phyloP scores from a whole-genome alignment of 2,329 filamentous ascomycete species.

The Hypoxylon sp. region DNA sequence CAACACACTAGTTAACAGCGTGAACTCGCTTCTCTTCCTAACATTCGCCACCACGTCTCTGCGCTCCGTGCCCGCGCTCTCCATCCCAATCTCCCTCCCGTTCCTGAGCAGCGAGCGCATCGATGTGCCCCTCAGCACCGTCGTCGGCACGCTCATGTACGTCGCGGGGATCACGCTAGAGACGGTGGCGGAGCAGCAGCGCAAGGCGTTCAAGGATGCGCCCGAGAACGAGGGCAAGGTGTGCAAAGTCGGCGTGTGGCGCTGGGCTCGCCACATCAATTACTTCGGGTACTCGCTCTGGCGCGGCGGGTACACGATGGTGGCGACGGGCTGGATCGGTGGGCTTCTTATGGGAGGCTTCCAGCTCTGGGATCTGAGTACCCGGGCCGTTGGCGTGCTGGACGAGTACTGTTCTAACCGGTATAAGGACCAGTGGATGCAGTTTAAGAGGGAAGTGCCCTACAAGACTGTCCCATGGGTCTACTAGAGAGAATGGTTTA shows the following conservation, averaged over 20 bases:
- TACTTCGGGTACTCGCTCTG: slow-evolving; percentile 56
- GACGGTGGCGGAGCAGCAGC: slow-evolving; percentile 68
- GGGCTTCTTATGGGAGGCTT: slow-evolving; percentile 50
- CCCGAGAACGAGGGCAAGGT: slow-evolving; percentile 56
- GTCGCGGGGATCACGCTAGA: slow-evolving; percentile 66
- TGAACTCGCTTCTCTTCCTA: slow-evolving; percentile 68
- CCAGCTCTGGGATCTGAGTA: slow-evolving; percentile 53
- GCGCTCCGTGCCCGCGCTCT: slow-evolving; percentile 39
- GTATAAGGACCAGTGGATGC: slow-evolving; percentile 57
- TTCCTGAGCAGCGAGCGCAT: slow-evolving; percentile 49
- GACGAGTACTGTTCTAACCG: slow-evolving; percentile 56
- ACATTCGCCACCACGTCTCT: slow-evolving; percentile 60
- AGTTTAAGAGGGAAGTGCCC: slow-evolving; percentile 56
- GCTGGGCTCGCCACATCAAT: slow-evolving; percentile 57
- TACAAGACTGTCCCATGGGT: slow-evolving; percentile 56
- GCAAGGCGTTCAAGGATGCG: slow-evolving; percentile 58
- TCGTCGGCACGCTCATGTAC: slow-evolving; percentile 65
- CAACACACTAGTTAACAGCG: slow-evolving; percentile 68
- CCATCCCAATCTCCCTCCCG: slow-evolving; percentile 40
- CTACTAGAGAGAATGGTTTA: slow-evolving; percentile 46
- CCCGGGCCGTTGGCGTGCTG: slow-evolving; percentile 51
- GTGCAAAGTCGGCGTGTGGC: slow-evolving; percentile 56
- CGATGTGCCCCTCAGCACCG: slow-evolving; percentile 54
- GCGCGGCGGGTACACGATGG: slow-evolving; percentile 53
- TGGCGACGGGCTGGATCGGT: slow-evolving; percentile 54